Conservation (phyloP, 2,329 filamentous ascomycete genomes). For the Blastomyces silverae region DNA sequence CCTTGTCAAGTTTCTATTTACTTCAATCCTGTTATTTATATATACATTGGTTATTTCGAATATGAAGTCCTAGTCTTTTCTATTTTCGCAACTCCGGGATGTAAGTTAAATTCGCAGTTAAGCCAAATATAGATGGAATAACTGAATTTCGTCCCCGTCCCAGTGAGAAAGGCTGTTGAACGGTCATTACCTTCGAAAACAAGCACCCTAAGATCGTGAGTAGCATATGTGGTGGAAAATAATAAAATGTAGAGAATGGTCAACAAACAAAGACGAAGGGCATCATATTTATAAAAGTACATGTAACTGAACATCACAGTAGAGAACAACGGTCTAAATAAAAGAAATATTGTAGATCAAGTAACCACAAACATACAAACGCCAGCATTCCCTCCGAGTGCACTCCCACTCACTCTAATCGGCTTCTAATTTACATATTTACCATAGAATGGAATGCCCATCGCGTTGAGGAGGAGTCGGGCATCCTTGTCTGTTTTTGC, state of each 20-base stretch:
- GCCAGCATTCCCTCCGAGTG: neutral
- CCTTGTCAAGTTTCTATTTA: neutral
- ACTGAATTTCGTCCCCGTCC: neutral
- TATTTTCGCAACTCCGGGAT: neutral
- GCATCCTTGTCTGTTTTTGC: conserved; percentile 81
- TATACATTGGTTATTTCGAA: neutral
- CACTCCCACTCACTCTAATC: neutral
- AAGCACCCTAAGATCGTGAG: neutral
- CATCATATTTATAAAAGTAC: conserved; percentile 1
- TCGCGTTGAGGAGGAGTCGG: conserved; percentile 62
- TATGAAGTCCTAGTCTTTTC: neutral
- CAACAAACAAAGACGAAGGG: neutral
- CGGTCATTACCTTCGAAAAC: too few species aligned
- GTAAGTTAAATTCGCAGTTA: neutral
- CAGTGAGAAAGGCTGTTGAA: neutral
- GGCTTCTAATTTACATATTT: conserved; percentile 52
- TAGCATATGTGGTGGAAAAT: neutral
- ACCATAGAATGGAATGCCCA: conserved; percentile 77
- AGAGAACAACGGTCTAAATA: neutral
- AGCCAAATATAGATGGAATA: too few species aligned
- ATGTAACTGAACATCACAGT: neutral
- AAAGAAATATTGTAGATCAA: neutral
- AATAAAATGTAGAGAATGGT: neutral
- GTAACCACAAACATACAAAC: neutral
- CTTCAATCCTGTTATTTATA: conserved; percentile 2